phyloP scores from a whole-genome alignment of 371 early-diverging fungal genomes.

The Dichotomocladium elegans region DNA sequence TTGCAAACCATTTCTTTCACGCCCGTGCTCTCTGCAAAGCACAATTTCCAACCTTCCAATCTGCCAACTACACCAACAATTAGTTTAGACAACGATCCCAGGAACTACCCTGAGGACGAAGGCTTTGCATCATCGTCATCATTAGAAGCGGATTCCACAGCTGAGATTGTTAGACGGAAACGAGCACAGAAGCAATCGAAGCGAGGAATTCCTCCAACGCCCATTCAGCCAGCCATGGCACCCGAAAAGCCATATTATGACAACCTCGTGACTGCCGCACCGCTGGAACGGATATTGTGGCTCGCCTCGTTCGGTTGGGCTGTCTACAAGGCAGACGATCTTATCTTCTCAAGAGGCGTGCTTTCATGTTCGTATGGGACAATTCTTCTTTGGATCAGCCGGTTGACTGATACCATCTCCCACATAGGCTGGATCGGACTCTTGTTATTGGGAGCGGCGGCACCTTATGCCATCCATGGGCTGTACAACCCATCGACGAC shows the following conservation, averaged over 20 bases:
- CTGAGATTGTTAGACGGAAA: slow-evolving; percentile 31
- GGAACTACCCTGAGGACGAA: slow-evolving; percentile 4
- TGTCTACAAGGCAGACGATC: background rate
- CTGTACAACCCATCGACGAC: background rate
- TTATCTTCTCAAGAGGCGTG: background rate
- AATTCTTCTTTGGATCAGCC: too few relatives aligned
- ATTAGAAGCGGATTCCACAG: slow-evolving; percentile 23
- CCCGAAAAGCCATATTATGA: background rate
- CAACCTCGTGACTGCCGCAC: slow-evolving; percentile 5
- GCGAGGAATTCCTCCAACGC: background rate
- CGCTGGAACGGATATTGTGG: slow-evolving; percentile 28
- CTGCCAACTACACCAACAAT: background rate
- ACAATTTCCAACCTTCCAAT: background rate
- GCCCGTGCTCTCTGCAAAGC: background rate
- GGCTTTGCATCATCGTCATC: slow-evolving; percentile 43
- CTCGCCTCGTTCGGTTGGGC: slow-evolving; percentile 25
- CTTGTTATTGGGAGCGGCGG: background rate
- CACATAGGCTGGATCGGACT: background rate
- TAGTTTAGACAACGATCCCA: background rate
- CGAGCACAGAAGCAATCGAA: slow-evolving; percentile 9
- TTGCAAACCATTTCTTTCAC: background rate
- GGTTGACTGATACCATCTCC: too few relatives aligned
- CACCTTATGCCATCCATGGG: background rate
- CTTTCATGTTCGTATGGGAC: too few relatives aligned
- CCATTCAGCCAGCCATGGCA: background rate